Percentiles rank a stretch among this genome's conserved stretches.
Conservation (phyloP, 2,329 filamentous ascomycete genomes). For the Paracoccidioides brasiliensis region DNA sequence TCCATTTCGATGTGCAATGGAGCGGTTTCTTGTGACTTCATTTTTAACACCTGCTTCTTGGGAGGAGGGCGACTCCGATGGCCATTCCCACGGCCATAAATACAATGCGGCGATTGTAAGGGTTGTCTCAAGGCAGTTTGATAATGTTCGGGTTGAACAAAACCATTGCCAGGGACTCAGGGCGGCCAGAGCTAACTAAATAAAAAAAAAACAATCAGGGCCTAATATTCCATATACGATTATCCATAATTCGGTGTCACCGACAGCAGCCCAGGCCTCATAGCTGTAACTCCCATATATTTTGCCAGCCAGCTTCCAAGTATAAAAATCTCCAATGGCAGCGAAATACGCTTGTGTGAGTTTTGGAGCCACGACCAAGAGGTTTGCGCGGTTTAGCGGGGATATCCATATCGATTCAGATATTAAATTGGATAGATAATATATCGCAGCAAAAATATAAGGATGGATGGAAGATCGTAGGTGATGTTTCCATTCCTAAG, state of each 20-base stretch:
- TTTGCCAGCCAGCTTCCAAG: conserved; percentile 65
- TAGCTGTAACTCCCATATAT: conserved; percentile 56
- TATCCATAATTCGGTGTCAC: conserved; percentile 19
- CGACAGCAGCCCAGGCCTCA: conserved; percentile 57
- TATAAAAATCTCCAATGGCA: conserved; percentile 69
- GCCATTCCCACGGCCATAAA: conserved; percentile 75
- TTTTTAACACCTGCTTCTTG: conserved; percentile 4
- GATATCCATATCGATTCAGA: conserved; percentile 43
- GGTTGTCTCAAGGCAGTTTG: conserved; percentile 85
- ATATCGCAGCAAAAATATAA: conserved; percentile 66
- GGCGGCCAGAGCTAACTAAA: conserved; percentile 55
- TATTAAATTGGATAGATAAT: conserved; percentile 47
- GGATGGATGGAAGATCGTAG: conserved; percentile 87
- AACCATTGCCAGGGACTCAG: conserved; percentile 94
- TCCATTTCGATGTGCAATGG: not conserved
- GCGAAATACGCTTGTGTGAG: conserved; percentile 64
- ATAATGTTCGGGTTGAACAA: conserved; percentile 82
- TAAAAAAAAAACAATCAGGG: conserved; percentile 11
- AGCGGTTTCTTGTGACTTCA: not conserved
- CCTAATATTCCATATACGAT: conserved; percentile 1
- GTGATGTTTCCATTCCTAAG: conserved; percentile 80
- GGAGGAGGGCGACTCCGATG: conserved; percentile 17
- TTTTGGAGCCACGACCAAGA: conserved; percentile 62
- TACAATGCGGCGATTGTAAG: conserved; percentile 67
- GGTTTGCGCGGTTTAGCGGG: conserved; percentile 45